A percentile compares a stretch with the other conserved stretches of the same genome.
Conservation (phyloP, 2,329 filamentous ascomycete species). For the Lasiodiplodia theobromae region DNA sequence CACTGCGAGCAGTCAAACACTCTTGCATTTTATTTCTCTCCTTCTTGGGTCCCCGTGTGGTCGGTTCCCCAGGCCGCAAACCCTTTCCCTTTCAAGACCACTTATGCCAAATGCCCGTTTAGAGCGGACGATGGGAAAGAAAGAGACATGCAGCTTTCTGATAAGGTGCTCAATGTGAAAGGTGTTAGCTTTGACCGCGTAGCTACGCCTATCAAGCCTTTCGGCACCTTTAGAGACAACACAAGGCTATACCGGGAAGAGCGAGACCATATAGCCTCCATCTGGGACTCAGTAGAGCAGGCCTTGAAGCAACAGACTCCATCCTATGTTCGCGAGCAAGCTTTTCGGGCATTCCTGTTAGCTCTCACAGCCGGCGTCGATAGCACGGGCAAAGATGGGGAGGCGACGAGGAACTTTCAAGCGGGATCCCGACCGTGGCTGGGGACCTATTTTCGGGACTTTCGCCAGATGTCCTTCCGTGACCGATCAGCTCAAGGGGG, state of each 20-base stretch:
- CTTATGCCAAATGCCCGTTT: neutral
- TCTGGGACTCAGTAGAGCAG: neutral
- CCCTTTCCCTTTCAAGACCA: too few relatives aligned
- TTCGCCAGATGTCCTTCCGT: neutral
- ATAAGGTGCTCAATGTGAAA: neutral
- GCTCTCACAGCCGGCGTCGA: neutral
- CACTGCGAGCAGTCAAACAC: too few relatives aligned
- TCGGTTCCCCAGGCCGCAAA: too few relatives aligned
- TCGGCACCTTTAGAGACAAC: neutral
- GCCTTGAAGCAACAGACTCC: neutral
- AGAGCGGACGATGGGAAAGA: neutral
- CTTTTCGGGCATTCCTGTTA: neutral
- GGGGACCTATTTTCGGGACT: neutral
- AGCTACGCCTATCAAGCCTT: neutral
- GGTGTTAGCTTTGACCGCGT: neutral
- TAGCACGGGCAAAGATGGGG: neutral
- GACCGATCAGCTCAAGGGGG: too few relatives aligned
- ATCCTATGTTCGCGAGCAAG: too few relatives aligned
- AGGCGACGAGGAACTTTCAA: neutral
- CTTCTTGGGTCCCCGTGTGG: too few relatives aligned
- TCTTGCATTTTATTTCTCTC: too few relatives aligned
- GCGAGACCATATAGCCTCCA: neutral
- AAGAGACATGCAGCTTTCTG: rapidly evolving
- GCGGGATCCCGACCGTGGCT: neutral
- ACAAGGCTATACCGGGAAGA: neutral